Evolutionary conservation across 2,329 filamentous ascomycete species (phyloP).

Genomic region (Diplodia scrobiculata): DNA sequence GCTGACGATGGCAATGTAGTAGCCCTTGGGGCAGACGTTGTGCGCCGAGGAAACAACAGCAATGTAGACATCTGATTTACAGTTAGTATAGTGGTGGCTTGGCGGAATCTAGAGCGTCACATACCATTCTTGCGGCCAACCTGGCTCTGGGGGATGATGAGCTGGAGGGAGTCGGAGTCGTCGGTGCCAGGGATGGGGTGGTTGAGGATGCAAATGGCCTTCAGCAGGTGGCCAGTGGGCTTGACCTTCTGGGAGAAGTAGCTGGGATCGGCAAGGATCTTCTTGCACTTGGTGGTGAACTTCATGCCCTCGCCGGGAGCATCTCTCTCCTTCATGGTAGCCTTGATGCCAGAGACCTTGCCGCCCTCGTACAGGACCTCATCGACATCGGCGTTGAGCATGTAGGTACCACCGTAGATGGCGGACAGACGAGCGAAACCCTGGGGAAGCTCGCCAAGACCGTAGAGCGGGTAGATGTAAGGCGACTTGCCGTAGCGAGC

Average conservation of each 20-base stretch:
- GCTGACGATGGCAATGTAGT: conserved; percentile 97
- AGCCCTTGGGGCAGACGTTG: conserved; percentile 98
- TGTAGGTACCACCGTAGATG: conserved; percentile 98
- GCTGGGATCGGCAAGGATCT: conserved; percentile 92
- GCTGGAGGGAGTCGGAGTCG: conserved; percentile 83
- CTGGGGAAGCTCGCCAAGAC: conserved; percentile 93
- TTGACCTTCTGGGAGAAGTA: conserved; percentile 92
- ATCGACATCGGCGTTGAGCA: conserved; percentile 94
- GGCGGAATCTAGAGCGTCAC: conserved; percentile 34
- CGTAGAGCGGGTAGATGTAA: conserved; percentile 99
- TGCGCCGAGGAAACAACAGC: conserved; percentile 93
- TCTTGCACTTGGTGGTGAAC: conserved; percentile 93
- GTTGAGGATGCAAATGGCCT: conserved; percentile 96
- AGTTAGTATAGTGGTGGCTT: conserved; percentile 29
- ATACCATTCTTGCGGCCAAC: conserved; percentile 93
- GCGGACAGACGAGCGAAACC: conserved; percentile 95
- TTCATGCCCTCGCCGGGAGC: conserved; percentile 76
- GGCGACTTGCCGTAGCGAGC: conserved; percentile 97
- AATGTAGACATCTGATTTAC: conserved; percentile 80
- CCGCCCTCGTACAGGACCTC: conserved; percentile 81
- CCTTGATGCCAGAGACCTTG: conserved; percentile 94
- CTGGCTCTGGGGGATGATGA: conserved; percentile 98
- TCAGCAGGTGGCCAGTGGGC: conserved; percentile 85
- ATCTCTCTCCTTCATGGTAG: conserved; percentile 87
- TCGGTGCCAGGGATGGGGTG: conserved; percentile 90